Percentiles rank a stretch among this genome's conserved stretches.
Conservation (phyloP, 192 early-diverging fungal species). For the Glomus cerebriforme region DNA sequence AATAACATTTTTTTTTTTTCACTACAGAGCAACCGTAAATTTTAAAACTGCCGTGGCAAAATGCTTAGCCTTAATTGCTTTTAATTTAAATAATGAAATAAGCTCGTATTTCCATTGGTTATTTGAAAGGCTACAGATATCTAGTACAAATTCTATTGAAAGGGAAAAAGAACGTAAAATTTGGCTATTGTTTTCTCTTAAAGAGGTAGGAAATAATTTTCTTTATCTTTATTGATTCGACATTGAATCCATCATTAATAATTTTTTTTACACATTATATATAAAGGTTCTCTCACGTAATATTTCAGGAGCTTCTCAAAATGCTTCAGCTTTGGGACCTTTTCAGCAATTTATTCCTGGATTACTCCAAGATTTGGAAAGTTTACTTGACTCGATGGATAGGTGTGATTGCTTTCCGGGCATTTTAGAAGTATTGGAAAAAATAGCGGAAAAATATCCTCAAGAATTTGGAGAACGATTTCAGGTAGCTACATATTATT, state of each 20-base stretch:
- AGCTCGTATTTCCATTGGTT: constrained; percentile 19
- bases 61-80: constrained; percentile 10
- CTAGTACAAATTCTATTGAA: neutral
- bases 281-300: constrained; percentile 2
- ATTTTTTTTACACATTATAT: neutral
- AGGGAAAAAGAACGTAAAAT: constrained; percentile 28
- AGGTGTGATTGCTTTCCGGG: constrained; percentile 28
- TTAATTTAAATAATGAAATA: constrained; percentile 13
- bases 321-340: neutral
- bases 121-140: constrained; percentile 24
- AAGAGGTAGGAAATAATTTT: constrained; percentile 8
- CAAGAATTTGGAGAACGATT: constrained; percentile 31
- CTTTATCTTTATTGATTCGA: neutral
- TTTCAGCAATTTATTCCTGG: constrained; percentile 13
- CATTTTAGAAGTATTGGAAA: constrained; percentile 26
- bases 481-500: neutral
- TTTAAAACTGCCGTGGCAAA: constrained; percentile 9
- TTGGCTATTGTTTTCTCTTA: constrained; percentile 26
- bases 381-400: constrained; percentile 28
- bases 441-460: constrained; percentile 27
- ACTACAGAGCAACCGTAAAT: neutral
- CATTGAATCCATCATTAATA: neutral
- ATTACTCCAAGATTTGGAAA: constrained; percentile 20
- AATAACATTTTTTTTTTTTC: neutral
- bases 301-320: neutral